phyloP scores from a whole-genome alignment of 768 basidiomycete genomes.

The Peribolospora kevripleyi region DNA sequence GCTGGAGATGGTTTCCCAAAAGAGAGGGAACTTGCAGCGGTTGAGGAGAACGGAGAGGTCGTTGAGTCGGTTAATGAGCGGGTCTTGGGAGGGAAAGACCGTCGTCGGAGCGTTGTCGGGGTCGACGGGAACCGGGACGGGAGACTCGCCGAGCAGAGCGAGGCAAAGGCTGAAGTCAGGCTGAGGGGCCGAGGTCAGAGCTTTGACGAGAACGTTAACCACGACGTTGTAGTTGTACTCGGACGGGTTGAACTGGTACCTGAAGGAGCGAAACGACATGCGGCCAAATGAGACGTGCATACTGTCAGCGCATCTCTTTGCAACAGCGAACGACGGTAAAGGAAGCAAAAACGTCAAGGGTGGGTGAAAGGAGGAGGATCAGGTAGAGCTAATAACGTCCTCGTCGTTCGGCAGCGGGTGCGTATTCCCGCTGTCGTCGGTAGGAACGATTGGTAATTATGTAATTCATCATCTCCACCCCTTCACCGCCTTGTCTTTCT shows the following conservation, averaged over 20 bases:
- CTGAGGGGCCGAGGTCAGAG: slow-evolving; percentile 53
- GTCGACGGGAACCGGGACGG: slow-evolving; percentile 1
- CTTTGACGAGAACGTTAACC: slow-evolving; percentile 78
- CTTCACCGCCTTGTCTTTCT: no score
- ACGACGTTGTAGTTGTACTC: slow-evolving; percentile 81
- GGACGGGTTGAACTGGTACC: slow-evolving; percentile 88
- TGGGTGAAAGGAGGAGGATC: background rate
- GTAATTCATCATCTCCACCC: no score
- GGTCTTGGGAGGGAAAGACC: slow-evolving; percentile 47
- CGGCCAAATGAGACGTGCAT: background rate
- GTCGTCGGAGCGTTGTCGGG: slow-evolving; percentile 31
- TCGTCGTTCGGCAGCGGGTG: no score
- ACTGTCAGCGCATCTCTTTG: background rate
- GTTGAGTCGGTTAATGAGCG: slow-evolving; percentile 42
- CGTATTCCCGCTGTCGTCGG: no score
- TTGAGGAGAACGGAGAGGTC: slow-evolving; percentile 43
- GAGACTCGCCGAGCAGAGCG: slow-evolving; percentile 55
- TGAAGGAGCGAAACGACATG: slow-evolving; percentile 17
- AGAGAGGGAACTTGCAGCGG: slow-evolving; percentile 64
- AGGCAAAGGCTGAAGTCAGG: slow-evolving; percentile 88
- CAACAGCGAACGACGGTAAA: background rate
- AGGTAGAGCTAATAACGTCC: background rate
- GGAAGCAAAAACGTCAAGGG: slow-evolving; percentile 3
- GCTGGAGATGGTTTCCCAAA: slow-evolving; percentile 53
- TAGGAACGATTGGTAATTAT: no score